Evolutionary conservation across 306 rosid species (phyloP).

Genomic region (Pyrus pyrifolia): DNA sequence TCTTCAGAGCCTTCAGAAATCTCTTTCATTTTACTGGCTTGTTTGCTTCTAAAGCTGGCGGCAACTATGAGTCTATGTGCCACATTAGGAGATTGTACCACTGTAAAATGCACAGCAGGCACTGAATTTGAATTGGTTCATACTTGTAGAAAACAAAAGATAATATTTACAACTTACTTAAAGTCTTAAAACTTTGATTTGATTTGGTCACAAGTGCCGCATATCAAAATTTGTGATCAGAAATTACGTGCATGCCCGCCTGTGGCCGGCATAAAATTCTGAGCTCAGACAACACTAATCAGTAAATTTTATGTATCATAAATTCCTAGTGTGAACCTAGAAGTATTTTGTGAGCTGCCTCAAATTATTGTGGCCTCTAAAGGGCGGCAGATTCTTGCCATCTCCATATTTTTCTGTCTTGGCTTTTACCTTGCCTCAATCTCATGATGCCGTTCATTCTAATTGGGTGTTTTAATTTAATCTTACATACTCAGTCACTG

Average conservation of each 20-base stretch:
- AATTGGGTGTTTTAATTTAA: neutral
- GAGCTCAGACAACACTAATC: neutral
- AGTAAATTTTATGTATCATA: neutral
- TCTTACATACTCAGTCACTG: neutral
- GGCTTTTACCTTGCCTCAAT: neutral
- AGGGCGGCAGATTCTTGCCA: conserved; percentile 6
- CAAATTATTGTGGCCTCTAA: neutral
- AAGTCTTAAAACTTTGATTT: neutral
- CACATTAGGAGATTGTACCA: conserved; percentile 2
- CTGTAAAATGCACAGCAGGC: neutral
- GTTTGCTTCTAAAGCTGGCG: neutral
- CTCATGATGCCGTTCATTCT: neutral
- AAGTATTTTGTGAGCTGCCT: neutral
- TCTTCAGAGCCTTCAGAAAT: neutral
- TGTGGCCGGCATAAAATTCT: neutral
- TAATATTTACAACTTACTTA: neutral
- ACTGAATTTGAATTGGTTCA: neutral
- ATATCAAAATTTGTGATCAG: neutral
- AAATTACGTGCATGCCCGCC: neutral
- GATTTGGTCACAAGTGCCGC: neutral
- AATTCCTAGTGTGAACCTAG: too few species aligned
- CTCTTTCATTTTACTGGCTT: neutral
- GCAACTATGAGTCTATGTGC: neutral
- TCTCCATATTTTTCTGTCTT: neutral
- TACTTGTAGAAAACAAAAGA: neutral